These are phyloP conservation scores for Anthracocystis walkeri DNA, from an alignment of 1,284 basidiomycete species.

Conservation along the genomic window DNA sequence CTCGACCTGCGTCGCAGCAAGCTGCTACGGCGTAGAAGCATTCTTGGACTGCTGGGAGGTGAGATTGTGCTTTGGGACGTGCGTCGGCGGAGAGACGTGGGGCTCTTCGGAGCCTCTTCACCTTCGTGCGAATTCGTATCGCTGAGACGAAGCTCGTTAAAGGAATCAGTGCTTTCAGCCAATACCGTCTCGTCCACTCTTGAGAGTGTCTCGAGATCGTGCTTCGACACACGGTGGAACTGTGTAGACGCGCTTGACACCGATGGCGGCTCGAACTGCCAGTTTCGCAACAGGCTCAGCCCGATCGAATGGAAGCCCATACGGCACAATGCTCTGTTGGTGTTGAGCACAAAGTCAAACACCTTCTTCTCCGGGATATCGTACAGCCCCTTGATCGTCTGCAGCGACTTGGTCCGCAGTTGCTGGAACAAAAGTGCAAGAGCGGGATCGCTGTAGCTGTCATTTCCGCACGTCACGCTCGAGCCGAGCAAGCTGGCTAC, in stretches of 20 bases:
- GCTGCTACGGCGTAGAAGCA: constrained; percentile 41
- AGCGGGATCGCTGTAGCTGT: constrained; percentile 90
- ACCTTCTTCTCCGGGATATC: constrained; percentile 87
- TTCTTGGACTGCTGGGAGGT: constrained; percentile 42
- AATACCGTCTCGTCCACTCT: constrained; percentile 31
- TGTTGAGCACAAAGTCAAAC: constrained; percentile 93
- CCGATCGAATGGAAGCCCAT: constrained; percentile 96
- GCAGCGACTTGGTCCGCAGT: constrained; percentile 85
- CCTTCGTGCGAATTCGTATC: constrained; percentile 1
- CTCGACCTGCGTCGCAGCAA: constrained; percentile 45
- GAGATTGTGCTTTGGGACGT: constrained; percentile 36
- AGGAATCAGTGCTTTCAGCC: constrained; percentile 21
- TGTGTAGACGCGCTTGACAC: constrained; percentile 64
- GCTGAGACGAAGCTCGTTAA: constrained; percentile 19
- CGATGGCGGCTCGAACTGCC: constrained; percentile 85
- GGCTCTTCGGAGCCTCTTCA: constrained; percentile 7
- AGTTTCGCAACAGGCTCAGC: constrained; percentile 84
- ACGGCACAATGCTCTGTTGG: constrained; percentile 86
- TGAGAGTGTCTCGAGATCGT: constrained; percentile 42
- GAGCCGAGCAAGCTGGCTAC: constrained; percentile 27
- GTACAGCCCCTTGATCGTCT: constrained; percentile 88
- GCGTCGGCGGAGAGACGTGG: constrained; percentile 17
- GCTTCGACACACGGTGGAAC: constrained; percentile 41
- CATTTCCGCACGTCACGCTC: constrained; percentile 76
- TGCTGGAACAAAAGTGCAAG: constrained; percentile 90